Evolutionary conservation across 805 yeast species (phyloP).

Genomic region (Candida gorgasii): DNA sequence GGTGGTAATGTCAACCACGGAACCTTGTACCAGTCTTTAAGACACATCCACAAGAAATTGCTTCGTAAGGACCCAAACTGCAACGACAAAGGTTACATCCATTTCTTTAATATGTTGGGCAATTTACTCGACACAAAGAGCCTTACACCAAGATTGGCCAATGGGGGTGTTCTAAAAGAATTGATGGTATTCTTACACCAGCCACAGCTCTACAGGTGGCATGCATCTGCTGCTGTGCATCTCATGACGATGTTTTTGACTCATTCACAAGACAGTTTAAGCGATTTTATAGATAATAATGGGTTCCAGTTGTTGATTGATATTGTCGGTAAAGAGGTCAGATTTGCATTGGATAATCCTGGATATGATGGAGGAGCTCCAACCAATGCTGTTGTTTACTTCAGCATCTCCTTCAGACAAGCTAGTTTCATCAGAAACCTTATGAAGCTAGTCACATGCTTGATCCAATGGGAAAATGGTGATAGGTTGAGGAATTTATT

Average conservation of each 20-base stretch:
- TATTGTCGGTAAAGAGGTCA: conserved; percentile 62
- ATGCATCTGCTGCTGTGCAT: conserved; percentile 64
- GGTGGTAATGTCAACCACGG: conserved; percentile 92
- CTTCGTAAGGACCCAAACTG: conserved; percentile 38
- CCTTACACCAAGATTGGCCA: conserved; percentile 55
- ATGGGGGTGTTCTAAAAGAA: conserved; percentile 75
- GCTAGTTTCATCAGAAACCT: conserved; percentile 50
- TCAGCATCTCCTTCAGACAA: conserved; percentile 58
- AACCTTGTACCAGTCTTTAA: conserved; percentile 66
- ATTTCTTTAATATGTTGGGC: conserved; percentile 61
- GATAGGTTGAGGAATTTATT: conserved; percentile 82
- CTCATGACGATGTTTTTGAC: conserved; percentile 50
- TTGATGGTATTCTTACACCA: conserved; percentile 61
- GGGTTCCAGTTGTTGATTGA: conserved; percentile 68
- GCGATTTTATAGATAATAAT: conserved; percentile 61
- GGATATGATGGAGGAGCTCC: conserved; percentile 60
- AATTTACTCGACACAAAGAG: conserved; percentile 59
- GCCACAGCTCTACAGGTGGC: conserved; percentile 51
- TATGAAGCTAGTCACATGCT: conserved; percentile 60
- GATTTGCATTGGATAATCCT: conserved; percentile 61
- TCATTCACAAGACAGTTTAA: conserved; percentile 49
- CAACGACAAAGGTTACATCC: conserved; percentile 47
- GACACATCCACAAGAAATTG: conserved; percentile 57
- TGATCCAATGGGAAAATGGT: conserved; percentile 74
- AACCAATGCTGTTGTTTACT: conserved; percentile 48